These are phyloP conservation scores for Hyphopichia khmerensis DNA, from an alignment of 1,139 yeast genomes.

Conservation along the genomic window DNA sequence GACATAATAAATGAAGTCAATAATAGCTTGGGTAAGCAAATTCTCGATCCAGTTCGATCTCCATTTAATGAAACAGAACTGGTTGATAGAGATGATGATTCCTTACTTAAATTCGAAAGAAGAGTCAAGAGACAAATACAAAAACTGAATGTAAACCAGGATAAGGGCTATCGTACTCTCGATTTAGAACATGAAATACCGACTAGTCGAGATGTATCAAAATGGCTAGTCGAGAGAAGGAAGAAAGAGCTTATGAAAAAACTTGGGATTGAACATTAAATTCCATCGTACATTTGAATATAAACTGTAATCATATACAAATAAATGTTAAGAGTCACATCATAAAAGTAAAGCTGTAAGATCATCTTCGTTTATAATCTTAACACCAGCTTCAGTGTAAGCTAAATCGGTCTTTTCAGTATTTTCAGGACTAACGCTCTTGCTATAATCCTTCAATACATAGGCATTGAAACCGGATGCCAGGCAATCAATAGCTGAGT, in stretches of 20 bases:
- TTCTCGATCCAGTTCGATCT: conserved; percentile 7
- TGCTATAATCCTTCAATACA: conserved; percentile 55
- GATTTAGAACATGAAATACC: conserved; percentile 32
- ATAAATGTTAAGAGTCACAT: no score
- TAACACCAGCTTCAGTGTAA: conserved; percentile 30
- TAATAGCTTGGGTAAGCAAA: conserved; percentile 12
- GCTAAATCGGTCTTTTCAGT: conserved; percentile 23
- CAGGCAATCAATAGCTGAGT: conserved; percentile 71
- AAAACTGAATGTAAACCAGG: conserved; percentile 4
- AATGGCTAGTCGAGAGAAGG: conserved; percentile 45
- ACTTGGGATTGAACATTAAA: conserved; percentile 14
- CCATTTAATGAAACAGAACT: no score
- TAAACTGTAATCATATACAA: no score
- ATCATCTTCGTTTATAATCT: conserved; percentile 13
- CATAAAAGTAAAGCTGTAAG: background rate
- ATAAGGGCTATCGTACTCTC: conserved; percentile 8
- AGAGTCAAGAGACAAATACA: conserved; percentile 11
- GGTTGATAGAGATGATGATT: conserved; percentile 5
- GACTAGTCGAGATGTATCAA: conserved; percentile 38
- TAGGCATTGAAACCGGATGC: conserved; percentile 59
- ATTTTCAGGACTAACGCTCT: conserved; percentile 35
- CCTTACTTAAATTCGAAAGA: conserved; percentile 20
- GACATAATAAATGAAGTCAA: conserved; percentile 13
- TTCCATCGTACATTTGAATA: background rate
- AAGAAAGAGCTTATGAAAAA: conserved; percentile 41